Evolutionary conservation across 2,329 filamentous ascomycete species (phyloP).

Genomic region (Capronia coronata): DNA sequence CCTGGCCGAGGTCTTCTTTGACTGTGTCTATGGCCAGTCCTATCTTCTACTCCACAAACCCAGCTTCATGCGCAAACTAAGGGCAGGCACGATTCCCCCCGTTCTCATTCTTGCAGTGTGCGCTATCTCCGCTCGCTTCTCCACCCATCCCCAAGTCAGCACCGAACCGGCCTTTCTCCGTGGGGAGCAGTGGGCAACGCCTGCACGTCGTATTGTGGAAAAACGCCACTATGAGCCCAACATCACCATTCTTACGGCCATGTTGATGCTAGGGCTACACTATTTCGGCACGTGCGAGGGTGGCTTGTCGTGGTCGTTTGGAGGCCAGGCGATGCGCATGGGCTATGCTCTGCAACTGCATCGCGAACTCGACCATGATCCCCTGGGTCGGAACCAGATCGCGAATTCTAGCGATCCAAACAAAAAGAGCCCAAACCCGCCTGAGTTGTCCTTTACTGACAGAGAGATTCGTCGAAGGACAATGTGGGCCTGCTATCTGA

Average conservation of each 20-base stretch:
- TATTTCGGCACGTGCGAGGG: constrained; percentile 97
- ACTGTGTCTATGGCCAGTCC: constrained; percentile 89
- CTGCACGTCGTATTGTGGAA: constrained; percentile 79
- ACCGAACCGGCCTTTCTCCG: constrained; percentile 74
- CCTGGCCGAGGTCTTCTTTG: constrained; percentile 89
- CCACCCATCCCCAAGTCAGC: constrained; percentile 73
- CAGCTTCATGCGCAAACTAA: constrained; percentile 82
- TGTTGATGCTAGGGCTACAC: constrained; percentile 80
- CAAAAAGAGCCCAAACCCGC: constrained; percentile 37
- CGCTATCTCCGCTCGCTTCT: constrained; percentile 91
- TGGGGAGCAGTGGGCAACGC: constrained; percentile 83
- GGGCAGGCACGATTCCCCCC: constrained; percentile 72
- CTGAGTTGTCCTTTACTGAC: constrained; percentile 78
- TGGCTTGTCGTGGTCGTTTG: constrained; percentile 89
- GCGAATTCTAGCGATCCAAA: constrained; percentile 14
- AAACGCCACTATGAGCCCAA: constrained; percentile 90
- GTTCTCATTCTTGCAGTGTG: constrained; percentile 91
- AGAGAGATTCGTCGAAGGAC: constrained; percentile 85
- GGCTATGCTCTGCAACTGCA: constrained; percentile 92
- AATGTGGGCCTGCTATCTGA: constrained; percentile 97
- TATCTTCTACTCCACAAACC: constrained; percentile 94
- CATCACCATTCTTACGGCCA: constrained; percentile 88
- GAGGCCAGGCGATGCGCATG: constrained; percentile 93
- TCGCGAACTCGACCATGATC: constrained; percentile 80
- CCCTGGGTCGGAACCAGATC: constrained; percentile 53